Evolutionary conservation across 345 rosid species (phyloP), one percentile per base, ranked within the genome.

Genomic region (Conringia planisiliqua): DNA sequence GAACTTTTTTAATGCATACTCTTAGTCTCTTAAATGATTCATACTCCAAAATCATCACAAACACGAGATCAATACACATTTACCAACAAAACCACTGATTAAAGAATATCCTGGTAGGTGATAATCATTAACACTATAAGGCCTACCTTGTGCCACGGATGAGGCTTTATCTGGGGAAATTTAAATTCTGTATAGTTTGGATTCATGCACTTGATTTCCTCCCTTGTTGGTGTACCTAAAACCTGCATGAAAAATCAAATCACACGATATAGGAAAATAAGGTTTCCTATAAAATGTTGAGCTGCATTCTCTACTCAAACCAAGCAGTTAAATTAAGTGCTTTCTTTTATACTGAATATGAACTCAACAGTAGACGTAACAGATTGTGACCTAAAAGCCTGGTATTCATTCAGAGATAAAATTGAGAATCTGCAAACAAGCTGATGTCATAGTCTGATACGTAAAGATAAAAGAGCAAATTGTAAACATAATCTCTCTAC

Each of bases 171-270:
- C 75, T 92, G 97, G 8, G 97, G 96, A 51, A 92, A 92, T 74
- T 92, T 92, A 77, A 92, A 92, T 70, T 90, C 94, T 0, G 97
- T 92, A 69, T 92, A 92, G 82, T 92, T 90, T 48, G 97, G 94
- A 79, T 92, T 92, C 97, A 92, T 92, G 84, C 97, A 92, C 82
- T 90, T 92, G 77, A 92, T 92, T 89, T 92, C 97, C 81, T 92
- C 97, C 73, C 96, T 80, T 62, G 97, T 92, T 65, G 97, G 97
- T 63, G 94, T 92, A 68, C 97, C 97, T 86, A 92, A 74, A 69
- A 89, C 96, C 96, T 92, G 83, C 35, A 73, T 16, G 66, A 76
- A 1, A 46, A 46, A 48, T 62, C 48, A 64, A 51, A 50, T 17
- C 67, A 40, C 52, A 68, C 22, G 30, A 74, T 66, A 66, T 17